phyloP scores from a whole-genome alignment of 108 stramenopile genomes.

The Hondaea fermentalgiana region DNA sequence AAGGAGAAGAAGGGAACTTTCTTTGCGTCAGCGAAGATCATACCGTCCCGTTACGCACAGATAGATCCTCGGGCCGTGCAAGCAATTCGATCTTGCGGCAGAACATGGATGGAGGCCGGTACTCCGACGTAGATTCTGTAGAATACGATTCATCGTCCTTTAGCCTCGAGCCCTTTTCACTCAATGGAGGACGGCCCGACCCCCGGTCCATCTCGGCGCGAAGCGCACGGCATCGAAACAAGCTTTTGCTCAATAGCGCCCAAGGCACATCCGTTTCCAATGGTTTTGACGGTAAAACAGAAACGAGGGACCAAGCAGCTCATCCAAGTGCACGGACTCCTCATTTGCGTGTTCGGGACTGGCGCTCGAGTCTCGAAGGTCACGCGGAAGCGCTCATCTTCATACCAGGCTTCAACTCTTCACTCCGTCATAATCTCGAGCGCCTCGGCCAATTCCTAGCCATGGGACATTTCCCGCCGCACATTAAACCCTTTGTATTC shows the following conservation, averaged over 20 bases:
- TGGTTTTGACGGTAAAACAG: background rate
- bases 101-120: background rate
- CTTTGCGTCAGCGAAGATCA: background rate
- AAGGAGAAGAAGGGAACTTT: background rate
- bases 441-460: constrained; percentile 43
- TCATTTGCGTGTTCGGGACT: background rate
- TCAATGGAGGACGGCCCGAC: background rate
- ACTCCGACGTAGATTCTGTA: background rate
- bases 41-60: too few relatives aligned
- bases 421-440: constrained; percentile 27
- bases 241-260: background rate
- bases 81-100: too few relatives aligned
- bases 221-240: background rate
- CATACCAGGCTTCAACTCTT: constrained; percentile 46
- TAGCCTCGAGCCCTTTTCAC: background rate
- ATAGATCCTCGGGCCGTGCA: too few relatives aligned
- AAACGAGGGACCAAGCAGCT: background rate
- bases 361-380: background rate
- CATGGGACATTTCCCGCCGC: constrained; percentile 37
- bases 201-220: background rate
- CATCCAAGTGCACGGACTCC: background rate
- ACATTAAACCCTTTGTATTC: constrained; percentile 45
- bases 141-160: background rate
- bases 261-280: background rate
- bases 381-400: constrained; percentile 40